Evolutionary conservation across 768 basidiomycete species (phyloP).

Genomic region (Suillus fuscotomentosus): DNA sequence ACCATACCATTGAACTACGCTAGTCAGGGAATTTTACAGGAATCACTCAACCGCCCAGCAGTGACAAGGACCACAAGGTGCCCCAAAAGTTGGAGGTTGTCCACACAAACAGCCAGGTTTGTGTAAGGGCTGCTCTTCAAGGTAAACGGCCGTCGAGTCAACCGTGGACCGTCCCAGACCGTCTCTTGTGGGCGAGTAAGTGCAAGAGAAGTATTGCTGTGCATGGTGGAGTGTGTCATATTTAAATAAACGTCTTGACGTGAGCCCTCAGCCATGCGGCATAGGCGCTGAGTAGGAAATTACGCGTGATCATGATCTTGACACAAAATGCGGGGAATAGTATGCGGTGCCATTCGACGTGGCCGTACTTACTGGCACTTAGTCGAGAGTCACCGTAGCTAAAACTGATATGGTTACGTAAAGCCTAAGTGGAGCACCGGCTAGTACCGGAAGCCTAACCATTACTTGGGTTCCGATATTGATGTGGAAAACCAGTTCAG

Average conservation of each 20-base stretch:
- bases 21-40: background rate
- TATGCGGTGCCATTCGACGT: background rate
- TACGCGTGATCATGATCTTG: background rate
- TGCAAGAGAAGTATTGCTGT: background rate
- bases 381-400: background rate
- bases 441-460: background rate
- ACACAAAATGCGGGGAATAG: too few relatives aligned
- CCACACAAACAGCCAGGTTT: slow-evolving; percentile 1
- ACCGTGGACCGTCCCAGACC: background rate
- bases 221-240: slow-evolving; percentile 4
- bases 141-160: background rate
- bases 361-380: background rate
- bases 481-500: background rate
- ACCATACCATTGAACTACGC: background rate
- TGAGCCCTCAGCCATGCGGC: background rate
- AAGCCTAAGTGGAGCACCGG: too few relatives aligned
- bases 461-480: background rate
- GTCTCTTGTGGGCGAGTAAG: background rate
- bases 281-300: background rate
- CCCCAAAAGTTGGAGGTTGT: background rate
- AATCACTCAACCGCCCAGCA: too few relatives aligned
- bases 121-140: background rate
- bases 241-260: slow-evolving; percentile 2
- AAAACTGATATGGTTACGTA: background rate
- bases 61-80: background rate